phyloP scores from a whole-genome alignment of 176 grass and related monocot genomes.

The Areca catechu region DNA sequence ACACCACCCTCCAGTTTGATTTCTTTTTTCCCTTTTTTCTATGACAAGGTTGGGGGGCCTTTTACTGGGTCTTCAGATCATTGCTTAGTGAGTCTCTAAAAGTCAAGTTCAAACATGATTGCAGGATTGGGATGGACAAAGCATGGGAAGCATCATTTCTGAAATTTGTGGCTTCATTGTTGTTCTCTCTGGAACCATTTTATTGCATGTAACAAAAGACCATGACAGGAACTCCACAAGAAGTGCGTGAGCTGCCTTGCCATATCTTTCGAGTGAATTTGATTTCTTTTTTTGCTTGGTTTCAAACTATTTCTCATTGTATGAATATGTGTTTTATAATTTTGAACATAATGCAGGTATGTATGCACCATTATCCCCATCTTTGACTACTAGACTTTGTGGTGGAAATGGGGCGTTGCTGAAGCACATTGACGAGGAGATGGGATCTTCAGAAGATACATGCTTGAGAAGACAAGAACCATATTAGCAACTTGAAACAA shows the following conservation, averaged over 20 bases:
- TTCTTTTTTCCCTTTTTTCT: too few relatives aligned
- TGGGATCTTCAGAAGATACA: slow-evolving; percentile 35
- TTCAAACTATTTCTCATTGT: neutral
- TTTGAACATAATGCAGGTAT: slow-evolving; percentile 28
- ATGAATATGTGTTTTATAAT: neutral
- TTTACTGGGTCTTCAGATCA: too few relatives aligned
- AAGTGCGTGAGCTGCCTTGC: slow-evolving; percentile 23
- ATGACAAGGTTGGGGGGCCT: too few relatives aligned
- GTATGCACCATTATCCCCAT: slow-evolving; percentile 65
- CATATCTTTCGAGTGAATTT: neutral
- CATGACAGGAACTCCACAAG: slow-evolving; percentile 56
- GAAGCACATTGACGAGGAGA: slow-evolving; percentile 50
- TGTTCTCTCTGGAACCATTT: slow-evolving; percentile 77
- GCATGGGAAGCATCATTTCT: slow-evolving; percentile 70
- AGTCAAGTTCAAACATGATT: slow-evolving; percentile 1
- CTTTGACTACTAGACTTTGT: slow-evolving; percentile 53
- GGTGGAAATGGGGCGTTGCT: slow-evolving; percentile 51
- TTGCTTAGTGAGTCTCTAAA: too few relatives aligned
- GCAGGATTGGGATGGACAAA: slow-evolving; percentile 94
- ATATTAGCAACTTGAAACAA: slow-evolving; percentile 23
- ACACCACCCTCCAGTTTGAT: too few relatives aligned
- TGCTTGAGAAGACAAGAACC: slow-evolving; percentile 52
- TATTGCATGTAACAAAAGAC: slow-evolving; percentile 93
- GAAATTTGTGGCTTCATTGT: slow-evolving; percentile 94
- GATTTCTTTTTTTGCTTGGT: slow-evolving; percentile 19